Evolutionary conservation across 1,139 yeast species (phyloP), one percentile per base, ranked within the genome.

Genomic region (Nakaseomyces glabratus): DNA sequence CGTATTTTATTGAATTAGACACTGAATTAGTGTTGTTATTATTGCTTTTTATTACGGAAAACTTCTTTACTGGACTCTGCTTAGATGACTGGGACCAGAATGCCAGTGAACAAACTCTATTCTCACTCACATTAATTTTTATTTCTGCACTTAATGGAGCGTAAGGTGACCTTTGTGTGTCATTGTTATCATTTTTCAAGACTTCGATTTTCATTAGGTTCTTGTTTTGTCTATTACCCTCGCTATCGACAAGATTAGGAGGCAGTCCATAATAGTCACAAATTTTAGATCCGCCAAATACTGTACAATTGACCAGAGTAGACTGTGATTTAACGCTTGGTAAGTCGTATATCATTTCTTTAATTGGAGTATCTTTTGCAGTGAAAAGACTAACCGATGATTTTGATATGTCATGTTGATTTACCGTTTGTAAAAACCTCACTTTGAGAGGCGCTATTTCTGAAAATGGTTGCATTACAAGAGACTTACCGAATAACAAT

Each of bases 281-380:
- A 2, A 53, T 49, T 44, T 71, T 74, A 41, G 62, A 57, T 0
- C 79, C 84, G 45, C 68, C 70, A n/a, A n/a, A n/a, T n/a, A n/a
- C n/a, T n/a, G n/a, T n/a, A n/a, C n/a, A n/a, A n/a, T n/a, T n/a
- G n/a, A n/a, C n/a, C n/a, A n/a, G n/a, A n/a, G n/a, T n/a, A n/a
- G n/a, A n/a, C n/a, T n/a, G n/a, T n/a, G n/a, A n/a, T 45, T 76
- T 75, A 4, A 78, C 60, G 4, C 84, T 74, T 3, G 94, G 93
- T 20, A 82, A 49, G 46, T 77, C 85, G 2, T 49, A 34, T 33
- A 82, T 52, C 20, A 77, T 58, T 2, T 50, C 57, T 43, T 48
- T 59, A 43, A 61, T 61, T 44, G 51, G 61, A 10, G 45, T 39
- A 1, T 71, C 73, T n/a, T 61, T 56, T 46, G 82, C 68, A 4